These are phyloP conservation scores for Candida jianshihensis DNA, from an alignment of 805 yeast genomes.

Conservation along the genomic window DNA sequence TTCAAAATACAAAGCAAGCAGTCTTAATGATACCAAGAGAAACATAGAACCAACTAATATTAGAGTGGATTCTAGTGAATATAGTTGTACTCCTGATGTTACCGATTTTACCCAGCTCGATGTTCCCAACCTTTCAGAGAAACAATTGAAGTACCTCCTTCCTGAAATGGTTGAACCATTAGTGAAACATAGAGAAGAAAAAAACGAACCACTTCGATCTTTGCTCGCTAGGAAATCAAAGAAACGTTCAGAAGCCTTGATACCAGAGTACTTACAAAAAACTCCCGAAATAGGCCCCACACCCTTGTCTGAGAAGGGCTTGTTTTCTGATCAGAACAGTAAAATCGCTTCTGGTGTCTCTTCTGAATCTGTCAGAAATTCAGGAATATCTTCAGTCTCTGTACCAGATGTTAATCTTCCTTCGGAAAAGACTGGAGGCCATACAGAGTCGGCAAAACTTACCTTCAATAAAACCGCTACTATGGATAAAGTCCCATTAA, in stretches of 20 bases:
- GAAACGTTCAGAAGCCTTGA: background rate
- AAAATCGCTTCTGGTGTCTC: too few relatives aligned
- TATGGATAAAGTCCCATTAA: too few relatives aligned
- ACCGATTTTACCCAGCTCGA: slow-evolving; percentile 2
- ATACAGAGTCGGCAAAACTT: too few relatives aligned
- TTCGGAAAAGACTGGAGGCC: too few relatives aligned
- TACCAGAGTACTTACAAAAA: too few relatives aligned
- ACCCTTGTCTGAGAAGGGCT: background rate
- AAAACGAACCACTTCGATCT: background rate
- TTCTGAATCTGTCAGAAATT: too few relatives aligned
- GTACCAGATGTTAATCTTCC: too few relatives aligned
- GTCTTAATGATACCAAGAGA: too few relatives aligned
- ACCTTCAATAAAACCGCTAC: slow-evolving; percentile 3
- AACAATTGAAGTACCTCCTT: background rate
- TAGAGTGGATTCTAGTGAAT: slow-evolving; percentile 17
- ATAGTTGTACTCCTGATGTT: slow-evolving; percentile 18
- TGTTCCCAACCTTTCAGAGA: background rate
- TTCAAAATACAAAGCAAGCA: background rate
- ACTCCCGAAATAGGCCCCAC: too few relatives aligned
- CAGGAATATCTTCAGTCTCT: too few relatives aligned
- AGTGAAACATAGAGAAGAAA: background rate
- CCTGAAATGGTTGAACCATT: background rate
- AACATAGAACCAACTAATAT: background rate
- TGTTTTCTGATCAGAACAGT: background rate
- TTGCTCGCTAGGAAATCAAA: background rate